Evolutionary conservation across 768 basidiomycete genomes (phyloP).

Genomic region (Boletus sp.): DNA sequence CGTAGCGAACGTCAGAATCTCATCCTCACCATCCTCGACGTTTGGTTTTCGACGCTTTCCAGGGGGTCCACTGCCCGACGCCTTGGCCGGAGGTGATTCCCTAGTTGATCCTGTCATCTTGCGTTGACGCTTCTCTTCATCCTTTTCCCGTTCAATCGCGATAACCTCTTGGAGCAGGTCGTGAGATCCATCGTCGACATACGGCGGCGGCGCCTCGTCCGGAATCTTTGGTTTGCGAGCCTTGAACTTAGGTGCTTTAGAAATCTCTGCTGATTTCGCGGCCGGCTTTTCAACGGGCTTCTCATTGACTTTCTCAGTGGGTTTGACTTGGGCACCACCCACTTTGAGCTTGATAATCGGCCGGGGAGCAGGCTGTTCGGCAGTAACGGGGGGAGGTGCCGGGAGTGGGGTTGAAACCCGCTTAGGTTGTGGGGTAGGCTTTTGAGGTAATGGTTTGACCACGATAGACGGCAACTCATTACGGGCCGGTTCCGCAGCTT

Average conservation of each 20-base stretch:
- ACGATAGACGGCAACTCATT: conserved; percentile 25
- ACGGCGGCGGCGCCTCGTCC: conserved; percentile 56
- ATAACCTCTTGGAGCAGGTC: conserved; percentile 80
- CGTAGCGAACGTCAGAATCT: conserved; percentile 58
- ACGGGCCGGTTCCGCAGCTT: conserved; percentile 33
- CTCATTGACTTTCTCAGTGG: conserved; percentile 29
- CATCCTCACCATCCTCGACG: conserved; percentile 50
- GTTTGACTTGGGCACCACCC: conserved; percentile 37
- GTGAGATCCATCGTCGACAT: conserved; percentile 77
- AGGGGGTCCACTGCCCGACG: conserved; percentile 36
- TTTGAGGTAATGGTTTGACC: conserved; percentile 21
- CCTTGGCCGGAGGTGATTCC: conserved; percentile 36
- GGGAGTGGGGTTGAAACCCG: conserved; percentile 6
- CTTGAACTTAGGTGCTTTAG: conserved; percentile 38
- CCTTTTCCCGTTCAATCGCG: conserved; percentile 70
- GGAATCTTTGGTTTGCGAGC: conserved; percentile 42
- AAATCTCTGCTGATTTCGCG: conserved; percentile 30
- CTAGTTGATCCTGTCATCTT: conserved; percentile 39
- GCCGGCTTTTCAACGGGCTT: conserved; percentile 24
- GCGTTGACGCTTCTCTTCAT: conserved; percentile 50
- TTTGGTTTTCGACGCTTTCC: conserved; percentile 58
- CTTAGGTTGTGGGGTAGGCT: conserved; percentile 13
- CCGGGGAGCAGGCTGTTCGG: conserved; percentile 40
- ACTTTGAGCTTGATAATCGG: conserved; percentile 71
- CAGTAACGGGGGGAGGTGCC: conserved; percentile 10